These are phyloP conservation scores for Cladosporium oxysporum DNA, from an alignment of 2,329 filamentous ascomycete species.

Conservation along the genomic window DNA sequence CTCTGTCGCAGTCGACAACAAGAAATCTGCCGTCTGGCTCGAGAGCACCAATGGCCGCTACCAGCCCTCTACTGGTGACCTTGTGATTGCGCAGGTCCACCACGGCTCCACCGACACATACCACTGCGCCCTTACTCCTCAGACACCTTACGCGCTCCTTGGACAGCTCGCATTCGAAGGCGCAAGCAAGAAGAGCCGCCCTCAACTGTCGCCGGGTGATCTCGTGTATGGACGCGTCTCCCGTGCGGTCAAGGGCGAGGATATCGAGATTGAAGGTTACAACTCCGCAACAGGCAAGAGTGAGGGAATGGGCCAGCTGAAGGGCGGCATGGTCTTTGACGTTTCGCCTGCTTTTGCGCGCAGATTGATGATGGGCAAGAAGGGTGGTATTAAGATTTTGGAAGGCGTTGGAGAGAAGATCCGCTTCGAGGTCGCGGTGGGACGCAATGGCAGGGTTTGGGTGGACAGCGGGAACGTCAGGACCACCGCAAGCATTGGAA, in stretches of 20 bases:
- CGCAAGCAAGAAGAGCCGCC: constrained; percentile 88
- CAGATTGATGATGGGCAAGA: constrained; percentile 64
- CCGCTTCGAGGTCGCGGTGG: constrained; percentile 90
- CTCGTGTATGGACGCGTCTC: constrained; percentile 87
- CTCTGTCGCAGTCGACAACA: constrained; percentile 65
- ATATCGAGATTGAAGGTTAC: constrained; percentile 88
- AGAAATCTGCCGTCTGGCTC: constrained; percentile 77
- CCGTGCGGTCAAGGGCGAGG: constrained; percentile 77
- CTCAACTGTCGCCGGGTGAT: constrained; percentile 71
- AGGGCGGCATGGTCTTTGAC: constrained; percentile 81
- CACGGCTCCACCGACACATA: constrained; percentile 75
- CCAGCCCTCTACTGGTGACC: constrained; percentile 74
- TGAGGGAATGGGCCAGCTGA: constrained; percentile 81
- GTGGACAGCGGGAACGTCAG: constrained; percentile 76
- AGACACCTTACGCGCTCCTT: constrained; percentile 66
- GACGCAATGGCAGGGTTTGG: constrained; percentile 90
- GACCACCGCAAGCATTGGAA: constrained; percentile 75
- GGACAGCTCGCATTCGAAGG: constrained; percentile 91
- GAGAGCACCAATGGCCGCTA: constrained; percentile 75
- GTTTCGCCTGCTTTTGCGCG: constrained; percentile 81
- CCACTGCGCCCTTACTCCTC: constrained; percentile 71
- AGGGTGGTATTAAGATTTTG: constrained; percentile 70
- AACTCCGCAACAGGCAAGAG: constrained; percentile 82
- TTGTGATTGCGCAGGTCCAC: constrained; percentile 84
- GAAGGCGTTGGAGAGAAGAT: constrained; percentile 81